Evolutionary conservation across 2,329 filamentous ascomycete genomes (phyloP).

Genomic region (Leptoxyphium fumago): DNA sequence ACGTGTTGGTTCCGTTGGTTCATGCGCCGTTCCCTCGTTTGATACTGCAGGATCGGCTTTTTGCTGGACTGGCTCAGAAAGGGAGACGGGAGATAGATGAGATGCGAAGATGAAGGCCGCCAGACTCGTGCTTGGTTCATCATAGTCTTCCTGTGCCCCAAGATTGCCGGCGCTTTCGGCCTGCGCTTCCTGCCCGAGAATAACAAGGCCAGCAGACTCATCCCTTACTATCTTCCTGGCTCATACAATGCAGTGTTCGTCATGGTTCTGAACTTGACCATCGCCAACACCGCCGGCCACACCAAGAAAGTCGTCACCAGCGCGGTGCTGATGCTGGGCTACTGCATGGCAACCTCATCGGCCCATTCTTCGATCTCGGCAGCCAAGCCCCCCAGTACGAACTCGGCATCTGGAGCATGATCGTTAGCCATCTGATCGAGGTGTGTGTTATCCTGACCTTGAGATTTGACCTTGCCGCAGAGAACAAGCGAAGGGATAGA

Average conservation of each 20-base stretch:
- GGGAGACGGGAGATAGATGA: no score
- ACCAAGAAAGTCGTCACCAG: slow-evolving; percentile 53
- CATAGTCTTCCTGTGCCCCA: slow-evolving; percentile 42
- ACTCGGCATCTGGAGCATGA: slow-evolving; percentile 43
- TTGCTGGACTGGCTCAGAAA: slow-evolving; percentile 33
- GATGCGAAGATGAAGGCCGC: no score
- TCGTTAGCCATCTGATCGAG: slow-evolving; percentile 39
- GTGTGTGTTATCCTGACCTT: slow-evolving; percentile 31
- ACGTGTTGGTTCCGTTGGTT: background rate
- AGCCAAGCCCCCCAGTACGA: slow-evolving; percentile 37
- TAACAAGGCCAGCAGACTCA: slow-evolving; percentile 38
- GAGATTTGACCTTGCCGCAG: slow-evolving; percentile 32
- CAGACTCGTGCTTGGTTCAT: slow-evolving; percentile 32
- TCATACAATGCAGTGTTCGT: slow-evolving; percentile 38
- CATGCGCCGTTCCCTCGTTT: slow-evolving; percentile 32
- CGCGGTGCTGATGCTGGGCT: slow-evolving; percentile 31
- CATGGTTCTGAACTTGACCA: slow-evolving; percentile 31
- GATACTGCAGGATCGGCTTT: slow-evolving; percentile 26
- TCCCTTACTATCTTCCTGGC: slow-evolving; percentile 44
- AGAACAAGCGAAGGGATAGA: slow-evolving; percentile 36
- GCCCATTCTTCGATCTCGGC: slow-evolving; percentile 47
- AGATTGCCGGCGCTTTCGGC: slow-evolving; percentile 44
- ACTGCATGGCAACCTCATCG: slow-evolving; percentile 47
- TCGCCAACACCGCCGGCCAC: slow-evolving; percentile 39
- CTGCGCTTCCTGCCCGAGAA: slow-evolving; percentile 38